Evolutionary conservation across 148 eudicot species (phyloP), one percentile per base, ranked within the genome.

Genomic region (Cornus controversa): DNA sequence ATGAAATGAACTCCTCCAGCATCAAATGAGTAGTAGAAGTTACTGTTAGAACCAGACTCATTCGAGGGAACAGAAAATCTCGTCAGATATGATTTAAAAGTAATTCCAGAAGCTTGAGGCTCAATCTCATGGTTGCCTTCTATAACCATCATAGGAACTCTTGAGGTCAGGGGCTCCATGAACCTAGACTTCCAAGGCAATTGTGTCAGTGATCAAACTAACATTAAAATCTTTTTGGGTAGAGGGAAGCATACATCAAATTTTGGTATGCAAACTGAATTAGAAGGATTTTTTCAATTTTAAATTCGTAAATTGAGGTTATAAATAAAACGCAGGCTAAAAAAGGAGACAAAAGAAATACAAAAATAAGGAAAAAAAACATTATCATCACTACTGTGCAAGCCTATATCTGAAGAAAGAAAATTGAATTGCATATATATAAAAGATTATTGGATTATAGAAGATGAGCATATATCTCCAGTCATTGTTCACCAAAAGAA

Each of bases 51-150:
- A 80, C 90, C 92, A 40, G 95, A 88, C 79, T 94, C 98, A 5
- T 85, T 72, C 4, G 92, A 88, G 68, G 98, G 98, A 78, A 90
- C 97, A 2, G 97, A 80, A 80, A 94, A 94, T 87, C 98, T 85
- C 45, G 92, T 84, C 42, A 79, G 78, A 74, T 92, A 92, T 23
- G 98, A 94, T 65, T 90, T 63, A 77, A 94, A 94, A 70, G 89
- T 87, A 23, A 81, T 73, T 28, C 87, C 90, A 63, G 72, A 84
- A 40, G 81, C 96, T 79, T 94, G 97, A 82, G 95, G 91, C 84
- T 94, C 98, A 63, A 94, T 94, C 85, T 94, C 98, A 76, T 94
- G 98, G 89, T 94, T 94, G 45, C 98, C 98, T 91, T 86, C 94
- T 28, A 91, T 78, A 45, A 94, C 94, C 98, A 94, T 94, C 94